Percentiles rank a stretch among this genome's conserved stretches.
These are phyloP conservation scores for Neurospora sp. DNA, from an alignment of 495 filamentous ascomycete species.

Conservation along the genomic window DNA sequence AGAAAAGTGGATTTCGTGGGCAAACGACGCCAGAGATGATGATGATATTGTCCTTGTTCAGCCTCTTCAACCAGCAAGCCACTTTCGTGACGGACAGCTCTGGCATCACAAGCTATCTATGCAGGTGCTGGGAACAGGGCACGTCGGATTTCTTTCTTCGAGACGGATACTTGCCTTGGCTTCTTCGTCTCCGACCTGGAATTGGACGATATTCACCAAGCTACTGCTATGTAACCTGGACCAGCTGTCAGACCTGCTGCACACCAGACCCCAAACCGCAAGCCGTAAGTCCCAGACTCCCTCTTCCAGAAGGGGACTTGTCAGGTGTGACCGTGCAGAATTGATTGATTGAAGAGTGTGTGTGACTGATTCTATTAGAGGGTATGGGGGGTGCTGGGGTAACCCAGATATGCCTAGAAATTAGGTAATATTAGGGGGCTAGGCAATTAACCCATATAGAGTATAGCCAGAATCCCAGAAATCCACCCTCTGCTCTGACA, in stretches of 20 bases:
- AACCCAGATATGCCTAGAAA: too few relatives aligned
- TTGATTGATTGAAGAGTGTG: too few relatives aligned
- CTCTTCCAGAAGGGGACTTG: background rate
- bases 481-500: too few relatives aligned
- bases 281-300: background rate
- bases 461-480: too few relatives aligned
- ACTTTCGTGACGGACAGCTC: background rate
- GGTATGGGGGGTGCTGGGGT: too few relatives aligned
- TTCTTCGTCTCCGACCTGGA: background rate
- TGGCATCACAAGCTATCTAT: background rate
- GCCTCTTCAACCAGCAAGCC: background rate
- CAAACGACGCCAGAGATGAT: background rate
- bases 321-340: too few relatives aligned
- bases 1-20: background rate
- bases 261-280: background rate
- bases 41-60: background rate
- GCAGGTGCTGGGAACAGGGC: background rate
- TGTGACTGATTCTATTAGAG: too few relatives aligned
- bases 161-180: background rate
- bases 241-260: background rate
- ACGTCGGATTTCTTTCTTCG: background rate
- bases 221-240: background rate
- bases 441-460: too few relatives aligned
- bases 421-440: too few relatives aligned
- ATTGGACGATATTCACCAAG: background rate